A percentile compares a stretch with the other conserved stretches of the same genome.
Conservation (phyloP, 371 early-diverging fungal genomes). For the Mortierella sp. region DNA sequence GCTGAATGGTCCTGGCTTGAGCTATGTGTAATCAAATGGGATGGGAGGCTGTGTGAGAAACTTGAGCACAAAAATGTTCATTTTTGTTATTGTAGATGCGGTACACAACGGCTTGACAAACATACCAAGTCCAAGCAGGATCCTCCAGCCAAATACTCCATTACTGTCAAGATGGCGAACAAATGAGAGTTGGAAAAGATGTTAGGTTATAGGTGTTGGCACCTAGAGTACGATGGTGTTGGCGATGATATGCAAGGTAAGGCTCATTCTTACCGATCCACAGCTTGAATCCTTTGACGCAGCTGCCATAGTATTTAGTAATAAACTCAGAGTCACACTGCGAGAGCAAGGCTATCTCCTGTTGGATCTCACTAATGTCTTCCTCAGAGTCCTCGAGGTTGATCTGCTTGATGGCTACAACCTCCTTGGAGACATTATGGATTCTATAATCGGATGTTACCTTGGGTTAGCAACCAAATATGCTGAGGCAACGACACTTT, state of each 20-base stretch:
- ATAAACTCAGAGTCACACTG: slow-evolving; percentile 92
- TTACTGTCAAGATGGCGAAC: slow-evolving; percentile 41
- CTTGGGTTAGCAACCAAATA: background rate
- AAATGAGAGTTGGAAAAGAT: background rate
- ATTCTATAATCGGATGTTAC: slow-evolving; percentile 61
- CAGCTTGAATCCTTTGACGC: slow-evolving; percentile 84
- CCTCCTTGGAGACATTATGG: slow-evolving; percentile 80
- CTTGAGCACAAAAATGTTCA: background rate
- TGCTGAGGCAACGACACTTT: background rate
- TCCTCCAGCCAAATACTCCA: slow-evolving; percentile 79
- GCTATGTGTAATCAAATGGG: slow-evolving; percentile 54
- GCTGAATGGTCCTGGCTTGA: slow-evolving; percentile 86
- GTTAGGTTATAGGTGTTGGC: background rate
- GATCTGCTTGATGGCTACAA: slow-evolving; percentile 94
- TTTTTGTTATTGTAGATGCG: background rate
- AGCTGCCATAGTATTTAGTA: slow-evolving; percentile 90
- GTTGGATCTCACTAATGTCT: slow-evolving; percentile 98
- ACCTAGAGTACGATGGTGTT: background rate
- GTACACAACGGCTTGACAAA: background rate
- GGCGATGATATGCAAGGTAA: background rate
- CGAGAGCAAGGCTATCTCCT: slow-evolving; percentile 95
- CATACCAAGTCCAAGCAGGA: slow-evolving; percentile 88
- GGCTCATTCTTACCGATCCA: slow-evolving; percentile 80
- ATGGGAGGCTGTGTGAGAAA: background rate
- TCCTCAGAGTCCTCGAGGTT: slow-evolving; percentile 96